Evolutionary conservation across 345 rosid genomes (phyloP), one percentile per base, ranked within the genome.

Genomic region (Luvunga scandens): DNA sequence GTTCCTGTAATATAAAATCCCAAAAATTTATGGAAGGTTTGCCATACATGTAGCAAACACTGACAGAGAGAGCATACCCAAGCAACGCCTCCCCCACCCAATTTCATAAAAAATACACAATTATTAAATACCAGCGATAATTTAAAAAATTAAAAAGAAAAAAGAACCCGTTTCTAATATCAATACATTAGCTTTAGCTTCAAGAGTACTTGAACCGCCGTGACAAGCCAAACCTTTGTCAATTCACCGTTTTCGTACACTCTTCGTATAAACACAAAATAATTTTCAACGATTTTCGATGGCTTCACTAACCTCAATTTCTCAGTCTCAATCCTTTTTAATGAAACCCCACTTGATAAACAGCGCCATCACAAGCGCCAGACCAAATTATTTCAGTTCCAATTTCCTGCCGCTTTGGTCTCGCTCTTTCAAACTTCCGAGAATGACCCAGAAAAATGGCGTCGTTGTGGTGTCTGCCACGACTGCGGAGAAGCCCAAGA

Each of bases 401-500:
- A 75, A 62, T 28, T 88, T 83, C 75, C 74, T 82, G 42, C 78
- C 84, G 12, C 14, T 50, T 6, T 45, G 28, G 61, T 75, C n/a
- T 31, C 78, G 4, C 1, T 75, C 63, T 5, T 65, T 45, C 63
- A 64, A 21, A 48, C 31, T 85, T 55, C 13, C 73, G 1, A 78
- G 74, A 66, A 87, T 91, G 91, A 76, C 91, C 28, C 70, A 63
- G 86, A 91, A 67, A 78, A 83, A 76, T 61, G 42, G 45, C 48
- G 78, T 65, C 6, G 78, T 65, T 24, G 78, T 22, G 19, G 90
- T 91, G 39, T 79, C 89, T 14, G 89, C 94, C 8, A 85, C 93
- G 10, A 85, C 94, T 60, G 87, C 91, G 0, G 97, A 91, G 92
- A 93, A 88, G 94, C 87, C 84, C 39, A 86, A 76, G 63, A 89